These are phyloP conservation scores for Nannochloropsis salina DNA, from an alignment of 108 stramenopile genomes.

Conservation along the genomic window DNA sequence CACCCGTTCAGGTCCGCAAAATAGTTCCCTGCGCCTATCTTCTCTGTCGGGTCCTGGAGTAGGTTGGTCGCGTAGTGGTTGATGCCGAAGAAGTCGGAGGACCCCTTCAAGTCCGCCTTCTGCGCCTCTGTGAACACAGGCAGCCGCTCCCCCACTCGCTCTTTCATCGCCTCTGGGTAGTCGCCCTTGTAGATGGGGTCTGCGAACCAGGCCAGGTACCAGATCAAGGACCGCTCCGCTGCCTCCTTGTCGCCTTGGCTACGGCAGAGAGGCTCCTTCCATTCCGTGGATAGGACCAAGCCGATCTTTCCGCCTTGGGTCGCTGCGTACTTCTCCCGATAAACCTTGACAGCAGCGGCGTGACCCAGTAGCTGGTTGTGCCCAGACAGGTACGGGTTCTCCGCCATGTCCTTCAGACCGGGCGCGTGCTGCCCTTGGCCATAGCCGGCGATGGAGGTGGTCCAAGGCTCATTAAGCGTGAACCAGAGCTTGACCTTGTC, in stretches of 20 bases:
- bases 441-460: slow-evolving; percentile 72
- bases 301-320: slow-evolving; percentile 65
- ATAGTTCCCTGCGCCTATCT: slow-evolving; percentile 27
- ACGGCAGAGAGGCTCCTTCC: slow-evolving; percentile 53
- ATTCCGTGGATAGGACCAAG: slow-evolving; percentile 74
- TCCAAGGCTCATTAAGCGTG: slow-evolving; percentile 89
- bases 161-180: slow-evolving; percentile 70
- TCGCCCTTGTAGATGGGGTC: slow-evolving; percentile 59
- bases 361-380: slow-evolving; percentile 79
- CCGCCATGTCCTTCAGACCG: slow-evolving; percentile 56
- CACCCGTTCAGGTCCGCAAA: slow-evolving; percentile 34
- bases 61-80: slow-evolving; percentile 68
- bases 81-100: slow-evolving; percentile 78
- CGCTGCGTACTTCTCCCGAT: slow-evolving; percentile 57
- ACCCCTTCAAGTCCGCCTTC: slow-evolving; percentile 55
- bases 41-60: neutral
- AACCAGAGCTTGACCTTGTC: slow-evolving; percentile 70
- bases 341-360: slow-evolving; percentile 68
- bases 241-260: slow-evolving; percentile 49
- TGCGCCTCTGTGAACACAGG: slow-evolving; percentile 66
- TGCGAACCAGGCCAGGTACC: slow-evolving; percentile 75
- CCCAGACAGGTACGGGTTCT: slow-evolving; percentile 65
- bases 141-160: slow-evolving; percentile 57
- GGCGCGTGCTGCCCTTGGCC: slow-evolving; percentile 77
- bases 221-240: slow-evolving; percentile 71